These are phyloP conservation scores for Barnettozyma salicaria DNA, from an alignment of 805 yeast species.

Conservation along the genomic window DNA sequence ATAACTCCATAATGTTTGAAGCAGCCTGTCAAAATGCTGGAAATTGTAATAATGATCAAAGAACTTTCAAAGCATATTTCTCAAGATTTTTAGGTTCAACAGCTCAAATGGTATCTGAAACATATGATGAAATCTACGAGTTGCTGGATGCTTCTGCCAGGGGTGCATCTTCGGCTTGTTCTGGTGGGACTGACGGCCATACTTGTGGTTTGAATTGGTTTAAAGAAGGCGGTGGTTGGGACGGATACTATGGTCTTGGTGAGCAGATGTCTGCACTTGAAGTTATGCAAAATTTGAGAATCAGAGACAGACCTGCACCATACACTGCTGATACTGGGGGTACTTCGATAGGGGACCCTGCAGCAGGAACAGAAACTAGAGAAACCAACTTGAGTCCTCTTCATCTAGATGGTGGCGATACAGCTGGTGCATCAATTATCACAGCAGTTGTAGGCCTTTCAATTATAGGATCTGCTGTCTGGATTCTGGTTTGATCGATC, in stretches of 20 bases:
- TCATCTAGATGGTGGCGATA: conserved; percentile 36
- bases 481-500: conserved; percentile 32
- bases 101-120: conserved; percentile 51
- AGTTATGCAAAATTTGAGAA: conserved; percentile 35
- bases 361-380: conserved; percentile 50
- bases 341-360: conserved; percentile 53
- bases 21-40: conserved; percentile 58
- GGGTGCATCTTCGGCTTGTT: conserved; percentile 75
- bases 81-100: conserved; percentile 61
- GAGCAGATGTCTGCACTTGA: conserved; percentile 81
- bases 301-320: conserved; percentile 43
- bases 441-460: conserved; percentile 46
- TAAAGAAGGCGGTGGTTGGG: conserved; percentile 42
- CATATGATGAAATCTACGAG: conserved; percentile 40
- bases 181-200: conserved; percentile 74
- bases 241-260: conserved; percentile 68
- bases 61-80: conserved; percentile 67
- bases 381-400: conserved; percentile 33
- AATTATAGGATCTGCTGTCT: conserved; percentile 33
- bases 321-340: conserved; percentile 59
- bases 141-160: conserved; percentile 46
- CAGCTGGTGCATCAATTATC: conserved; percentile 63
- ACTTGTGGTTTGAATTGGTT: conserved; percentile 82
- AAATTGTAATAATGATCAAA: conserved; percentile 66
- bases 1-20: conserved; percentile 52